These are phyloP conservation scores for Alternaria arborescens DNA, from an alignment of 2,329 filamentous ascomycete species.

Conservation along the genomic window DNA sequence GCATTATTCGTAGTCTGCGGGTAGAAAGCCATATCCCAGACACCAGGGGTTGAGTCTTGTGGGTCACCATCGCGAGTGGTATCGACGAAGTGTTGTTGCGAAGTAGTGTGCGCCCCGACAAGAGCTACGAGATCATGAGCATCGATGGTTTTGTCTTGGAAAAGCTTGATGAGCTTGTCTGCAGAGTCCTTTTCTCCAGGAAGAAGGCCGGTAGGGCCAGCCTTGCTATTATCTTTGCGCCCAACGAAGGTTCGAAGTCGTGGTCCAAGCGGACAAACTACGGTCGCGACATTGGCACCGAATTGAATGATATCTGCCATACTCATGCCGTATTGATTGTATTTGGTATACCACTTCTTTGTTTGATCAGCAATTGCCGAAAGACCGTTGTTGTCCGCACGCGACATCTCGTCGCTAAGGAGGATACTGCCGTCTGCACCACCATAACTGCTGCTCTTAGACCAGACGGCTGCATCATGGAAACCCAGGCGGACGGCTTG, in stretches of 20 bases:
- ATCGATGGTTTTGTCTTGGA: slow-evolving; percentile 51
- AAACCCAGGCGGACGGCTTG: slow-evolving; percentile 46
- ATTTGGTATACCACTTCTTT: slow-evolving; percentile 44
- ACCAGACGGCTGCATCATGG: slow-evolving; percentile 48
- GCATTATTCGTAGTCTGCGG: slow-evolving; percentile 40
- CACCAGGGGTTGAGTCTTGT: slow-evolving; percentile 48
- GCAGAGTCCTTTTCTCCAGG: slow-evolving; percentile 45
- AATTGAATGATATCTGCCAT: slow-evolving; percentile 54
- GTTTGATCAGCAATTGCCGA: slow-evolving; percentile 39
- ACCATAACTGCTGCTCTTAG: slow-evolving; percentile 36
- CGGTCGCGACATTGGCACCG: slow-evolving; percentile 49
- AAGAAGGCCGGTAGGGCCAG: slow-evolving; percentile 46
- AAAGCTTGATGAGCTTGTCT: slow-evolving; percentile 48
- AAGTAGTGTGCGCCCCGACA: slow-evolving; percentile 50
- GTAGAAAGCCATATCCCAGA: slow-evolving; percentile 52
- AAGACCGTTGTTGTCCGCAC: slow-evolving; percentile 43
- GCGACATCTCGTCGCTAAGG: slow-evolving; percentile 40
- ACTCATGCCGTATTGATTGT: slow-evolving; percentile 45
- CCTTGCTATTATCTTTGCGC: slow-evolving; percentile 48
- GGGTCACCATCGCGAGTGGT: slow-evolving; percentile 43
- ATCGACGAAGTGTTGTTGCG: slow-evolving; percentile 50
- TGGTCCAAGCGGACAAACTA: slow-evolving; percentile 52
- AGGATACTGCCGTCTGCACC: slow-evolving; percentile 47
- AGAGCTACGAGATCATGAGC: slow-evolving; percentile 50
- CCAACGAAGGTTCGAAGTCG: slow-evolving; percentile 50